Evolutionary conservation across 345 rosid genomes (phyloP).

Genomic region (Rhizophora apiculata): DNA sequence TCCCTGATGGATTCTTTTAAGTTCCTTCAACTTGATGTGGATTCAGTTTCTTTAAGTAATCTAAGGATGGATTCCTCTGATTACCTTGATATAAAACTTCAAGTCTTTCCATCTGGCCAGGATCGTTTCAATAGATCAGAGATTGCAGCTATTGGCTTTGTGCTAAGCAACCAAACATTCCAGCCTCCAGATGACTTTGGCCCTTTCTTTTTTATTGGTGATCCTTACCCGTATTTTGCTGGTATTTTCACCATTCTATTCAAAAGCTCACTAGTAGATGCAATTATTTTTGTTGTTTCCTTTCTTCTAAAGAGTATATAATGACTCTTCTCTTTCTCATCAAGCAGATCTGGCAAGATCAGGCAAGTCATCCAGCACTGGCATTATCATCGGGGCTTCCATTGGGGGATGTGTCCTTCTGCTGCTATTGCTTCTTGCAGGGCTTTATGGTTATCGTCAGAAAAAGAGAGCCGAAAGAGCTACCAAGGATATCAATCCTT

Average conservation of each 20-base stretch:
- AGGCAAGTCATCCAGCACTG: conserved; percentile 40
- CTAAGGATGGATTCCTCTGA: conserved; percentile 43
- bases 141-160: conserved; percentile 42
- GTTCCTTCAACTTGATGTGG: conserved; percentile 51
- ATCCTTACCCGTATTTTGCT: conserved; percentile 35
- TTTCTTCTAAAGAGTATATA: neutral
- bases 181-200: conserved; percentile 59
- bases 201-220: conserved; percentile 42
- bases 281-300: neutral
- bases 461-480: conserved; percentile 73
- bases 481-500: conserved; percentile 55
- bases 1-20: conserved; percentile 26
- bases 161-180: conserved; percentile 56
- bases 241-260: conserved; percentile 35
- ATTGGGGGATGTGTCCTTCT: conserved; percentile 56
- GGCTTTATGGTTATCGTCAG: conserved; percentile 62
- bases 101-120: conserved; percentile 48
- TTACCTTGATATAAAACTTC: conserved; percentile 44
- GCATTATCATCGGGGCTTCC: conserved; percentile 62
- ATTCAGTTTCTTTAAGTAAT: conserved; percentile 49
- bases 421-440: conserved; percentile 52
- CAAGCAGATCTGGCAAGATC: conserved; percentile 24
- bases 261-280: neutral
- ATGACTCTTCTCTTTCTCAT: neutral
- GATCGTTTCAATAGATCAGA: conserved; percentile 49